Conservation (phyloP, 306 rosid species). For the Cucumis hystrix region DNA sequence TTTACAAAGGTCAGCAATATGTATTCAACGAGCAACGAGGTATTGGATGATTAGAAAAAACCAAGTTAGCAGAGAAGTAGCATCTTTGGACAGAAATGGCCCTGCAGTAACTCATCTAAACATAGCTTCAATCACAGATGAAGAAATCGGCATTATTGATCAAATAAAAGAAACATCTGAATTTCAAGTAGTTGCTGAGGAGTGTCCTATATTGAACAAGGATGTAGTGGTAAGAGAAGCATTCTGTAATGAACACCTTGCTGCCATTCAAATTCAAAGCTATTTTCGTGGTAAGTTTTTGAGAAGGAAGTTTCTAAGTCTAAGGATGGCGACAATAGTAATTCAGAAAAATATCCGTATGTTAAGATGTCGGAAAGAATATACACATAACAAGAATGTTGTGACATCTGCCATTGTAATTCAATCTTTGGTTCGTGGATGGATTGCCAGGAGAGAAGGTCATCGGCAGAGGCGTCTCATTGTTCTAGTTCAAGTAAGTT, state of each 20-base stretch:
- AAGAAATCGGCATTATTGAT: constrained; percentile 18
- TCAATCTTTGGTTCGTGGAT: constrained; percentile 58
- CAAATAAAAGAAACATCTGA: constrained; percentile 25
- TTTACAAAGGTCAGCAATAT: constrained; percentile 27
- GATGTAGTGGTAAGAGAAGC: constrained; percentile 5
- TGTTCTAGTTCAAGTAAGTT: constrained; percentile 61
- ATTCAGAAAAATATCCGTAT: constrained; percentile 55
- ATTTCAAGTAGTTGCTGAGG: constrained; percentile 42
- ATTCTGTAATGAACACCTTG: constrained; percentile 20
- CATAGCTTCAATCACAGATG: constrained; percentile 11
- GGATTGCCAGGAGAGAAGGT: constrained; percentile 48
- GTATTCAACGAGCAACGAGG: constrained; percentile 21
- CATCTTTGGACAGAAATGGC: constrained; percentile 10
- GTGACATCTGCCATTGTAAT: constrained; percentile 36
- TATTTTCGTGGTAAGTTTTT: constrained; percentile 40
- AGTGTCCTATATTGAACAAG: constrained; percentile 14
- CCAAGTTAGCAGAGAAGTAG: background rate
- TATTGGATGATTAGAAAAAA: constrained; percentile 39
- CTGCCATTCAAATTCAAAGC: constrained; percentile 53
- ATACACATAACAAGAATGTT: constrained; percentile 28
- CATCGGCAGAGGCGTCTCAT: constrained; percentile 30
- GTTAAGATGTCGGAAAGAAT: constrained; percentile 46
- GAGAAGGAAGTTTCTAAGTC: constrained; percentile 41
- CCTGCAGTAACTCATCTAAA: constrained; percentile 19
- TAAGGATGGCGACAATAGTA: constrained; percentile 38